Evolutionary conservation across 192 early-diverging fungal genomes (phyloP), one percentile per base, ranked within the genome.

Genomic region (Phycomyces blakesleeanus): DNA sequence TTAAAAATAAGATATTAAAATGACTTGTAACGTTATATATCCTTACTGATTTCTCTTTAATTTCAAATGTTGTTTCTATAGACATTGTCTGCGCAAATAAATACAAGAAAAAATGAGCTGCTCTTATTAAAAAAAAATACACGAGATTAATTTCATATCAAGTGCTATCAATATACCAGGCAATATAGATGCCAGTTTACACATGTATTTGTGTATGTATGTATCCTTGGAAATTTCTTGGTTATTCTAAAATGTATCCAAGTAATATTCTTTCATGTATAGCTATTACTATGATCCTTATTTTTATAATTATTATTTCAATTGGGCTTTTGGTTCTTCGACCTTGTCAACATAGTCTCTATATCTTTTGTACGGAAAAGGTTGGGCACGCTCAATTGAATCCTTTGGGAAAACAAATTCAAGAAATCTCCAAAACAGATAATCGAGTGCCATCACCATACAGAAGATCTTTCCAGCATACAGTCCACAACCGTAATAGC

Each of bases 381-480:
- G 69, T 27, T 83, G 85, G 0, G 90, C 93, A 15, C 73, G 49
- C 44, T 95, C 92, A 57, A 97, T 92, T 14, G 72, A 53, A 37
- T 79, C 74, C 24, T 75, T 69, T 12, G 96, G 94, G 64, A 91
- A 84, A 24, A 91, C 40, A 84, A 84, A 91, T 61, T 94, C 93
- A 27, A 98, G 74, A 38, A 96, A 80, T 8, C 83, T 79, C 68
- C 83, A 91, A 21, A 97, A 66, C 51, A 96, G 64, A 76, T 92
- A 92, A 65, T 94, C 89, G 2, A 94, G 70, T 7, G 93, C 93
- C 14, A 93, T 88, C 20, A 97, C 82, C 78, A 98, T 89, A 67
- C 89, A 89, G 40, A 93, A 91, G 39, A 97, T 76, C 74, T 93
- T 93, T 14, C 96, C 96, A 0, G 95, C 96, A 66, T 90, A 84